Conservation (phyloP, 148 eudicot species). For the Camellia japonica region DNA sequence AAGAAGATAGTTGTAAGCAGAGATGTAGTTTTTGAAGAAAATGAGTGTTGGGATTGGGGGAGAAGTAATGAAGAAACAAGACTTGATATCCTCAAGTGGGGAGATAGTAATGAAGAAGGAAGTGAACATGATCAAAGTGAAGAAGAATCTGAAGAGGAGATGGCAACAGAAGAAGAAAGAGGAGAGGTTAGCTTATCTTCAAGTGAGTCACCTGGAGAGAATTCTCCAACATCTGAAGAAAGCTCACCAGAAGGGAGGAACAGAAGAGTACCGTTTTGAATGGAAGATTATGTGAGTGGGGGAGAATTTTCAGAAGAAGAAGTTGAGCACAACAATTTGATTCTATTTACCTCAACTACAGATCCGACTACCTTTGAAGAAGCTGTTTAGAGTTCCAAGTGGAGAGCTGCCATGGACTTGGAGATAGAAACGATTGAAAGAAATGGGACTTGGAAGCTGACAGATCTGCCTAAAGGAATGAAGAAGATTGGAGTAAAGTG, state of each 20-base stretch:
- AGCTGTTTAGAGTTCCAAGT: background rate
- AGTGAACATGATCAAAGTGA: no score
- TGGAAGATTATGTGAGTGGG: background rate
- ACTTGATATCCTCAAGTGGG: no score
- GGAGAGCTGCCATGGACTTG: constrained; percentile 4
- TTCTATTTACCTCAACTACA: background rate
- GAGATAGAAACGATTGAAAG: constrained; percentile 6
- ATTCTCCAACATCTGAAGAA: no score
- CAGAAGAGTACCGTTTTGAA: no score
- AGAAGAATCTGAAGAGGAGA: background rate
- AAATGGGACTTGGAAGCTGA: constrained; percentile 12
- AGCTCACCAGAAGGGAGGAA: no score
- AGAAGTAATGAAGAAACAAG: no score
- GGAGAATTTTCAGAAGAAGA: background rate
- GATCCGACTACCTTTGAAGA: constrained; percentile 6
- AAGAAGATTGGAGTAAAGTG: background rate
- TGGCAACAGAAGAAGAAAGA: background rate
- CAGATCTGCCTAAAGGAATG: background rate
- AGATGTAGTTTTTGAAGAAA: no score
- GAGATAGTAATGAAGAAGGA: no score
- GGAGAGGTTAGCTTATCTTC: background rate
- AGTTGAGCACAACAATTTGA: background rate
- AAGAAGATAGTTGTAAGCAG: no score
- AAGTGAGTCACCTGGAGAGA: background rate
- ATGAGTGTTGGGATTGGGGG: no score